These are phyloP conservation scores for Quercus tomentella DNA, from an alignment of 331 rosid genomes.

Conservation along the genomic window DNA sequence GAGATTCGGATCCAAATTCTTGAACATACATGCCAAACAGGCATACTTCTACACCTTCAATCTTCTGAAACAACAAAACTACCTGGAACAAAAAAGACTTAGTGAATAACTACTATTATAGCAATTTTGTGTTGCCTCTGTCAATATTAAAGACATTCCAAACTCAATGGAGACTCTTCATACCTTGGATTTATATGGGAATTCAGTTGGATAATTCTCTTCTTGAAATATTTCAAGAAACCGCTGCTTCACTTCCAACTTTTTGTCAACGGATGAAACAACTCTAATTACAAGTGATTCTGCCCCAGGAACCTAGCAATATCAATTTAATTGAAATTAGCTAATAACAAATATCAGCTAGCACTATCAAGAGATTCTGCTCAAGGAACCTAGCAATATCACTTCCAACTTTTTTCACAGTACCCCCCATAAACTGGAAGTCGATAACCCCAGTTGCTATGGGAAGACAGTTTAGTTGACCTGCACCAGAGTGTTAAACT, in stretches of 20 bases:
- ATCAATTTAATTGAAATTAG: conserved; percentile 24
- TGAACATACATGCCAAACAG: conserved; percentile 99
- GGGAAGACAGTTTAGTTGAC: too few relatives aligned
- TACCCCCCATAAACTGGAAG: too few relatives aligned
- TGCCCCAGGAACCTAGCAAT: conserved; percentile 83
- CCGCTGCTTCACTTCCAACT: conserved; percentile 90
- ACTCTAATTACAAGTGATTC: conserved; percentile 87
- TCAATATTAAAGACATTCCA: neutral
- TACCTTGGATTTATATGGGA: conserved; percentile 97
- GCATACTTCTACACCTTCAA: conserved; percentile 97
- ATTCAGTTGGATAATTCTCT: conserved; percentile 91
- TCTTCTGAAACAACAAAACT: conserved; percentile 58
- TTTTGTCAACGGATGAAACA: conserved; percentile 96
- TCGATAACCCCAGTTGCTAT: too few relatives aligned
- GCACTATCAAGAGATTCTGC: too few relatives aligned
- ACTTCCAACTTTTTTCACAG: too few relatives aligned
- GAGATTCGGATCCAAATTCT: conserved; percentile 92
- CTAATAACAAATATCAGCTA: neutral
- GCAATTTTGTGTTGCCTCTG: neutral
- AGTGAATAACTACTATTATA: neutral
- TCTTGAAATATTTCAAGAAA: conserved; percentile 93
- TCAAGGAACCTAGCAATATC: too few relatives aligned
- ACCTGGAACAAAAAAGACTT: conserved; percentile 29
- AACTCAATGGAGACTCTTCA: neutral
- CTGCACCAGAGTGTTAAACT: neutral